phyloP scores from a whole-genome alignment of 2,329 filamentous ascomycete species.

The Nigrospora osmanthi region DNA sequence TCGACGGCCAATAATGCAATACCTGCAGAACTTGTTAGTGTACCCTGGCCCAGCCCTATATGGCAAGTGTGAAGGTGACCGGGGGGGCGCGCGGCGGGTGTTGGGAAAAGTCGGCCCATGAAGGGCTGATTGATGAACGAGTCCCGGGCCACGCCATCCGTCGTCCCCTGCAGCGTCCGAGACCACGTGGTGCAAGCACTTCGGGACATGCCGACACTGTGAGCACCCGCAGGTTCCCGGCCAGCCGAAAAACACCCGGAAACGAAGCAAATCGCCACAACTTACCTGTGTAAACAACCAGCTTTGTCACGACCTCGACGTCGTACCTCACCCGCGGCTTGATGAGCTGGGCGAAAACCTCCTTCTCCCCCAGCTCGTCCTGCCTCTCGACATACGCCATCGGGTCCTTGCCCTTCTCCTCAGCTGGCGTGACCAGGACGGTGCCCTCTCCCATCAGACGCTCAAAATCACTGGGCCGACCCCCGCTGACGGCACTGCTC shows the following conservation, averaged over 20 bases:
- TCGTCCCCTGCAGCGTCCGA: neutral
- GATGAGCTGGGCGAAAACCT: slow-evolving; percentile 78
- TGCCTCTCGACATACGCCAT: slow-evolving; percentile 31
- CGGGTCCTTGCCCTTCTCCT: slow-evolving; percentile 26
- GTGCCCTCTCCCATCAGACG: slow-evolving; percentile 65
- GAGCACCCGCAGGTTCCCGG: too few species aligned
- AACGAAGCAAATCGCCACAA: slow-evolving; percentile 4
- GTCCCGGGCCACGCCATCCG: neutral
- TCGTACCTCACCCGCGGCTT: slow-evolving; percentile 90
- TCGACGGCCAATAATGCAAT: slow-evolving; percentile 30
- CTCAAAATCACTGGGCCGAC: slow-evolving; percentile 57
- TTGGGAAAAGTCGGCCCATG: neutral
- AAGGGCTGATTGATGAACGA: neutral
- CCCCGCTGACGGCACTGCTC: slow-evolving; percentile 19
- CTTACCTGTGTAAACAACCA: slow-evolving; percentile 88
- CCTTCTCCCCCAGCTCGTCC: slow-evolving; percentile 56
- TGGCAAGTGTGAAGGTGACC: neutral
- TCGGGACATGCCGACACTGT: too few species aligned
- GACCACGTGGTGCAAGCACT: too few species aligned
- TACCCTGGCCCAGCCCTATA: neutral
- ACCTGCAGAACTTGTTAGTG: slow-evolving; percentile 9
- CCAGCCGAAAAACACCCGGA: too few species aligned
- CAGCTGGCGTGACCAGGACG: slow-evolving; percentile 26
- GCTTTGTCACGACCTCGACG: slow-evolving; percentile 95
- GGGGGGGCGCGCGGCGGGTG: neutral